Percentiles rank a stretch among this genome's conserved stretches.
phyloP scores from a whole-genome alignment of 2,329 filamentous ascomycete species.

The Verticillium tricorpus region DNA sequence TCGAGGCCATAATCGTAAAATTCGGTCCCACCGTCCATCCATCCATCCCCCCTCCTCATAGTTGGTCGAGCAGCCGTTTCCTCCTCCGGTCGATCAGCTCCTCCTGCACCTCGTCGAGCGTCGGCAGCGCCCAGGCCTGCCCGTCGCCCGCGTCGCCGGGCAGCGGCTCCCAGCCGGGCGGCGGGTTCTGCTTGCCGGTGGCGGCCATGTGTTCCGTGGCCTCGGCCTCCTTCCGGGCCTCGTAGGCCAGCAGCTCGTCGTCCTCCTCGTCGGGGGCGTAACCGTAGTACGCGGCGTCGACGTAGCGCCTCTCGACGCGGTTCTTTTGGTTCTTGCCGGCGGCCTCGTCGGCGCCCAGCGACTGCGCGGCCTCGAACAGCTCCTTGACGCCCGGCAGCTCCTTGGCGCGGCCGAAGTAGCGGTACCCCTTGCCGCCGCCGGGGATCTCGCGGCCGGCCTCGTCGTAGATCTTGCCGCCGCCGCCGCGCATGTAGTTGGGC shows the following conservation, averaged over 20 bases:
- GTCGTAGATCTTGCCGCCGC: conserved; percentile 65
- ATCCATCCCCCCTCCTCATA: conserved; percentile 32
- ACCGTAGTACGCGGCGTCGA: conserved; percentile 94
- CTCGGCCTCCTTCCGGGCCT: conserved; percentile 77
- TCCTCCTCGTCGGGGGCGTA: conserved; percentile 93
- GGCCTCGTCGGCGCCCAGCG: conserved; percentile 45
- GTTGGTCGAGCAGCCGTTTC: conserved; percentile 78
- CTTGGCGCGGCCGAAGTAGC: conserved; percentile 85
- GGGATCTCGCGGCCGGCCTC: conserved; percentile 68
- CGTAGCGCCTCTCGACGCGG: conserved; percentile 66
- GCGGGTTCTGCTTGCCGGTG: conserved; percentile 50
- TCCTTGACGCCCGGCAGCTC: conserved; percentile 96
- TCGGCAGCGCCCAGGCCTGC: conserved; percentile 75
- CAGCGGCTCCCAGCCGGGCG: conserved; percentile 75
- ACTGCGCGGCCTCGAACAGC: conserved; percentile 73
- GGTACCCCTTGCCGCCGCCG: conserved; percentile 81
- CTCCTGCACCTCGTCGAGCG: conserved; percentile 86
- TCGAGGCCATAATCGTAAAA: not conserved
- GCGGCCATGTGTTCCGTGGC: conserved; percentile 65
- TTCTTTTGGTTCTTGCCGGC: conserved; percentile 55
- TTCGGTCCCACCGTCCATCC: not conserved
- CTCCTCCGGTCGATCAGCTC: conserved; percentile 85
- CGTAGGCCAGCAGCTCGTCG: conserved; percentile 72
- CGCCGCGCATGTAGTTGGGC: conserved; percentile 88
- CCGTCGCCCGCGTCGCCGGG: conserved; percentile 87